Evolutionary conservation across 306 rosid genomes (phyloP), one percentile per base, ranked within the genome.

Genomic region (Ochetophila trinervis): DNA sequence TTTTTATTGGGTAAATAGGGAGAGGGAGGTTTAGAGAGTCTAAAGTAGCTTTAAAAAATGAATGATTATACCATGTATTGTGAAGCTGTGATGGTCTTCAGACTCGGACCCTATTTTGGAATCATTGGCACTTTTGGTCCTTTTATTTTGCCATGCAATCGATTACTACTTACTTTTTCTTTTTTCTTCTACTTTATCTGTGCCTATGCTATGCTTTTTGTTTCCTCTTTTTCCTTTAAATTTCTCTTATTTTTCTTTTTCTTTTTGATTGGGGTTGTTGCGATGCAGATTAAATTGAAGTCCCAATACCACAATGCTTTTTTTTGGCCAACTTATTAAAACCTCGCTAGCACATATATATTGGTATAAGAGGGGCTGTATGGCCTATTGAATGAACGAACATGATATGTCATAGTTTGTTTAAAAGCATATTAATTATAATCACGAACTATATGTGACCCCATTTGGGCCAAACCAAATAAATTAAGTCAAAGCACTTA

Each of bases 11-110:
- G n/a, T n/a, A n/a, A n/a, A n/a, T n/a, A n/a, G 32, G 4, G 32
- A 47, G 18, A 66, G 49, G 70, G 6, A 11, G 53, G 53, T 19
- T 52, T 53, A 53, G 57, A 45, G 75, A 60, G 63, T 74, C 79
- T 63, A 85, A 83, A 83, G 91, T 79, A 83, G 88, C 87, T 85
- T 83, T 80, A 79, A 83, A 78, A 66, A 79, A 75, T 81, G 12
- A 2, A 77, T 86, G 82, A 88, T 86, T 76, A 81, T 68, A 79
- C 80, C 82, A 61, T 71, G 80, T 82, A 79, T 75, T 71, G 60
- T 54, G 52, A 40, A 40, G 13, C 9, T 74, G 78, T 76, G 79
- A 85, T 83, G 83, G 83, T 74, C 80, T 81, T 76, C 44, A 6
- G 10, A 8, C 14, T 40, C 15, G 65, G 53, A 79, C 82, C 69